Conservation (phyloP, 1,284 basidiomycete species). For the Anthracocystis walkeri region DNA sequence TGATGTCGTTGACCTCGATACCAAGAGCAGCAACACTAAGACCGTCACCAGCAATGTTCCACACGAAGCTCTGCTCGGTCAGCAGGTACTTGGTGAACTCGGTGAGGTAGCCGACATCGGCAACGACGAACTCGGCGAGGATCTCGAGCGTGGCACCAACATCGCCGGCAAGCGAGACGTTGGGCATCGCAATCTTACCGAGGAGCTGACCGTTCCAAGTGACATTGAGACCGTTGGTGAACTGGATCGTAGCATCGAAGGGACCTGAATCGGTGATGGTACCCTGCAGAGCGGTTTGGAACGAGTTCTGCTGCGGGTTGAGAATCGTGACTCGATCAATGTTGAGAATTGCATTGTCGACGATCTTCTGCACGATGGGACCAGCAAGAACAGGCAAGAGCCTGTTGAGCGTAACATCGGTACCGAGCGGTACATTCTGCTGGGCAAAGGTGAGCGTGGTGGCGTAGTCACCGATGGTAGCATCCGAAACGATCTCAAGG, state of each 20-base stretch:
- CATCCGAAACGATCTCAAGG: constrained; percentile 74
- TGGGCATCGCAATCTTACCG: constrained; percentile 77
- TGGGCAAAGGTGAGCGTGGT: constrained; percentile 78
- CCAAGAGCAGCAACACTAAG: constrained; percentile 73
- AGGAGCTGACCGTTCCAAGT: constrained; percentile 76
- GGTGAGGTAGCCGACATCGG: constrained; percentile 75
- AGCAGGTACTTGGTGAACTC: constrained; percentile 78
- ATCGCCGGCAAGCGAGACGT: constrained; percentile 72
- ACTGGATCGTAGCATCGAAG: constrained; percentile 80
- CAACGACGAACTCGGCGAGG: constrained; percentile 76
- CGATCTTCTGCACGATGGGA: constrained; percentile 83
- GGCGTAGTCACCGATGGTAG: constrained; percentile 78
- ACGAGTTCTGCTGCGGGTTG: constrained; percentile 73
- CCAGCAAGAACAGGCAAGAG: constrained; percentile 80
- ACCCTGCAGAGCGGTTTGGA: constrained; percentile 76
- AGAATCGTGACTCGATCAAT: constrained; percentile 59
- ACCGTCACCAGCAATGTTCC: constrained; percentile 79
- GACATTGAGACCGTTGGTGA: constrained; percentile 77
- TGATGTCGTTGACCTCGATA: constrained; percentile 74
- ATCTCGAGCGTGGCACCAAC: constrained; percentile 76
- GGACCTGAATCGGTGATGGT: constrained; percentile 81
- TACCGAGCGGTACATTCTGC: constrained; percentile 74
- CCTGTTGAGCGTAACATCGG: constrained; percentile 76
- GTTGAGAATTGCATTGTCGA: constrained; percentile 74
- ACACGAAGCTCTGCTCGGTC: constrained; percentile 78